Evolutionary conservation across 768 basidiomycete genomes (phyloP).

Genomic region (Auricularia sp.): DNA sequence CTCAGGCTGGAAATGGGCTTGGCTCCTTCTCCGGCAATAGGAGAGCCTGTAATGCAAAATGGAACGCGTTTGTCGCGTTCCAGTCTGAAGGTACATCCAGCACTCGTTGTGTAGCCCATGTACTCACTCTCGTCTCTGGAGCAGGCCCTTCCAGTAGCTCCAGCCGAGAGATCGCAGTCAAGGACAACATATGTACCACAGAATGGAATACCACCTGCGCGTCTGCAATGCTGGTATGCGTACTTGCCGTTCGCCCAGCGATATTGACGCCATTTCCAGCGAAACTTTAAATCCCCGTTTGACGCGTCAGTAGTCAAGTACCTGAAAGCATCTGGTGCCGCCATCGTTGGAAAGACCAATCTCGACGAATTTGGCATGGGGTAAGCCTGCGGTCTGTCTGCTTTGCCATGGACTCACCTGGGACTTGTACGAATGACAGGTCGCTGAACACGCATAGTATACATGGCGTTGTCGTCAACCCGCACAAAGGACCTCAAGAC

Average conservation of each 20-base stretch:
- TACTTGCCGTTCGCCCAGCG: not conserved
- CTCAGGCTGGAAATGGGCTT: no score
- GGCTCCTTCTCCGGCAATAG: not conserved
- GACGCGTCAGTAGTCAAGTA: slow-evolving; percentile 75
- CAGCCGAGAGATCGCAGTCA: slow-evolving; percentile 44
- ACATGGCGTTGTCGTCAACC: slow-evolving; percentile 76
- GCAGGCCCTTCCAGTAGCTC: not conserved
- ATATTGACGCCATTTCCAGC: not conserved
- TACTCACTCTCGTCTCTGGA: not conserved
- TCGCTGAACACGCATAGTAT: slow-evolving; percentile 68
- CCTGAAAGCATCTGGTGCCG: slow-evolving; percentile 51
- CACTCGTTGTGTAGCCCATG: not conserved
- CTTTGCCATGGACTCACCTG: not conserved
- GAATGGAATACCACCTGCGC: slow-evolving; percentile 65
- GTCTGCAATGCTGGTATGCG: slow-evolving; percentile 49
- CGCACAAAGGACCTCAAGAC: slow-evolving; percentile 24
- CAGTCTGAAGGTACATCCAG: not conserved
- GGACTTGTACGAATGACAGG: slow-evolving; percentile 25
- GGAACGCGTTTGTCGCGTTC: not conserved
- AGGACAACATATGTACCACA: slow-evolving; percentile 77
- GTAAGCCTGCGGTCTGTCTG: slow-evolving; percentile 30
- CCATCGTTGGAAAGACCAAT: slow-evolving; percentile 81
- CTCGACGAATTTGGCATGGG: slow-evolving; percentile 99
- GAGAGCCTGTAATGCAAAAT: not conserved
- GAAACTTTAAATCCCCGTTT: slow-evolving; percentile 66